Conservation (phyloP, 1,139 yeast species). For the Pichia norvegensis region DNA sequence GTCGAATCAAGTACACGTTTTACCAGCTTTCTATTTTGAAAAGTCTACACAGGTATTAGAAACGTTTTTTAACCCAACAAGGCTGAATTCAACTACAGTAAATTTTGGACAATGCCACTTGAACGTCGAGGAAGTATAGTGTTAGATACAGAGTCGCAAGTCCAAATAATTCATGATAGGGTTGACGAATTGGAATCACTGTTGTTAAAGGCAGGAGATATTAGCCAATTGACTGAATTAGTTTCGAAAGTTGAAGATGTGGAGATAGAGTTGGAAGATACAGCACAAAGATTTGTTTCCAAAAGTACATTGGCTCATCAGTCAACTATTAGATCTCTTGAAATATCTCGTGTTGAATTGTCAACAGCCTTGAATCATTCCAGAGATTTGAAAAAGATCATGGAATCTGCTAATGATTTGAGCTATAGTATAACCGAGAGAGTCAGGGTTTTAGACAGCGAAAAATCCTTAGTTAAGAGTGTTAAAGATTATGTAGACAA, state of each 20-base stretch:
- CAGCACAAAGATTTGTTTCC: constrained; percentile 18
- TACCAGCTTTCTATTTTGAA: no score
- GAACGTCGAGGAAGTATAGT: neutral
- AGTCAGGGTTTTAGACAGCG: constrained; percentile 63
- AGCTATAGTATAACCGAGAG: constrained; percentile 63
- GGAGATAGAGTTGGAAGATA: constrained; percentile 19
- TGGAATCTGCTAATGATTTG: constrained; percentile 54
- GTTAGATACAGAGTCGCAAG: neutral
- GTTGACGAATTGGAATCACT: constrained; percentile 1
- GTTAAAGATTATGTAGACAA: constrained; percentile 60
- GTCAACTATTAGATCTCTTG: constrained; percentile 24
- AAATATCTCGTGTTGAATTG: constrained; percentile 35
- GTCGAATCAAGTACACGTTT: no score
- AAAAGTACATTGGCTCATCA: constrained; percentile 19
- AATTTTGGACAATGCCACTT: neutral
- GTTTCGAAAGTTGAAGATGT: constrained; percentile 18
- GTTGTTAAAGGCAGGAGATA: constrained; percentile 16
- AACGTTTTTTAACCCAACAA: neutral
- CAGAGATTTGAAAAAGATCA: constrained; percentile 40
- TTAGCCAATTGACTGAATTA: constrained; percentile 19
- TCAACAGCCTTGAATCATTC: constrained; percentile 35
- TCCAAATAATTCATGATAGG: neutral
- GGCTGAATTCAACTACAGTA: no score
- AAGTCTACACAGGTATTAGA: no score
- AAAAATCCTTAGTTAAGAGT: constrained; percentile 57